Conservation (phyloP, 1,284 basidiomycete genomes). For the Afroboletus lepidellus region DNA sequence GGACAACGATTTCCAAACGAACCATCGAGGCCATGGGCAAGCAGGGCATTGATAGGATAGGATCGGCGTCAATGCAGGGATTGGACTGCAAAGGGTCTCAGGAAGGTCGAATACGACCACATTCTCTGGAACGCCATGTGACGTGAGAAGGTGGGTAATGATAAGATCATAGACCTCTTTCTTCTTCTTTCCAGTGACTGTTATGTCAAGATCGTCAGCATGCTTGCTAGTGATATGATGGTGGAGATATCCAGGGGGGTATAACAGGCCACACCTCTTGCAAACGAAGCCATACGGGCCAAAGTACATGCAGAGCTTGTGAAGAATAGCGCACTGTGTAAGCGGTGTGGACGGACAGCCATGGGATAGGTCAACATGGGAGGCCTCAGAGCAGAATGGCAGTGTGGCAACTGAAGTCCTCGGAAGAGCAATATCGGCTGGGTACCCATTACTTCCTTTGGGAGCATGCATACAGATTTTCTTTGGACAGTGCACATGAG, state of each 20-base stretch:
- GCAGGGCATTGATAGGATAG: not conserved
- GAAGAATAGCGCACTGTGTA: not conserved
- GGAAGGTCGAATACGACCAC: not conserved
- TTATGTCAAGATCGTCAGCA: not conserved
- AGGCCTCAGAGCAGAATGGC: not conserved
- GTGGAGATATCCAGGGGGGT: conserved; percentile 3
- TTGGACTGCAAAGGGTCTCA: not conserved
- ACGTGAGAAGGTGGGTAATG: not conserved
- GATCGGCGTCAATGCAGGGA: too few species aligned
- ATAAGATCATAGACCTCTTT: not conserved
- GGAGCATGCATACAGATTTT: not conserved
- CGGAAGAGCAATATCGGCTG: not conserved
- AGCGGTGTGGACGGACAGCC: not conserved
- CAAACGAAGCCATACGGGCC: not conserved
- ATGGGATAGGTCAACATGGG: not conserved
- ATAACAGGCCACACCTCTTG: not conserved
- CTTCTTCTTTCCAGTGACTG: not conserved
- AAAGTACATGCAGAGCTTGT: conserved; percentile 5
- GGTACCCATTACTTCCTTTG: not conserved
- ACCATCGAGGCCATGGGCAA: not conserved
- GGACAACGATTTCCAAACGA: not conserved
- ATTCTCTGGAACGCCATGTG: not conserved
- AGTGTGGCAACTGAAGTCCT: not conserved
- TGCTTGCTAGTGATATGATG: conserved; percentile 4
- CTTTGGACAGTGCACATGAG: too few species aligned